Percentiles rank a stretch among this genome's conserved stretches.
Conservation (phyloP, 2,329 filamentous ascomycete genomes). For the Huntiella moniliformis region DNA sequence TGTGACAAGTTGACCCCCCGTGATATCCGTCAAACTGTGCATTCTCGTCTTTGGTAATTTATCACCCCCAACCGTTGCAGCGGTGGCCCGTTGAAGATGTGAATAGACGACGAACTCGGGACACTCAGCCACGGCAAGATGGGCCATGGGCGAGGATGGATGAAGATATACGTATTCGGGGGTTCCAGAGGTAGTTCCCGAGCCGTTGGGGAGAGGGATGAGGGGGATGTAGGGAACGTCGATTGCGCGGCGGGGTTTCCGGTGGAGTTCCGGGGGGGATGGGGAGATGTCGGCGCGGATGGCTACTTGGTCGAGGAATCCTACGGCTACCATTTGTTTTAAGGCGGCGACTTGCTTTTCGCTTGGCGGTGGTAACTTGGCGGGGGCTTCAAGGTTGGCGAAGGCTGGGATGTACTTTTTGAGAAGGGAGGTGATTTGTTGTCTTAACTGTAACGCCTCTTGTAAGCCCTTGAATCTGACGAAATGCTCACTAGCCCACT, state of each 20-base stretch:
- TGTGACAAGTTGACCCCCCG: constrained; percentile 53
- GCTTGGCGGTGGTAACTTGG: constrained; percentile 38
- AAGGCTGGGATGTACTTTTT: constrained; percentile 33
- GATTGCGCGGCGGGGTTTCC: constrained; percentile 54
- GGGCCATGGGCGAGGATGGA: constrained; percentile 62
- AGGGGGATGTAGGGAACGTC: constrained; percentile 85
- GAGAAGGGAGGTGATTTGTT: constrained; percentile 67
- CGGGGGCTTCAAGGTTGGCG: constrained; percentile 35
- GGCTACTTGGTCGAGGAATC: constrained; percentile 86
- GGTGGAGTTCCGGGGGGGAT: constrained; percentile 37
- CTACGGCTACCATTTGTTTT: constrained; percentile 79
- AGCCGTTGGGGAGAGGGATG: constrained; percentile 37
- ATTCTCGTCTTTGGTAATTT: constrained; percentile 61
- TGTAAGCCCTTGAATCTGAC: constrained; percentile 72
- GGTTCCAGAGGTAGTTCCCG: constrained; percentile 21
- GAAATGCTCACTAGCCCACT: constrained; percentile 69
- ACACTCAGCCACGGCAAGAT: constrained; percentile 50
- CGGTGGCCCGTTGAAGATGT: constrained; percentile 53
- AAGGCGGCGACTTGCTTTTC: constrained; percentile 57
- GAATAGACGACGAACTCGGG: constrained; percentile 79
- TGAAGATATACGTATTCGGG: constrained; percentile 64
- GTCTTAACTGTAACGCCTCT: constrained; percentile 67
- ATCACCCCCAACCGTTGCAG: constrained; percentile 22
- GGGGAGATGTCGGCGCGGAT: constrained; percentile 79
- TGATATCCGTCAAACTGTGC: constrained; percentile 69